Conservation (phyloP, 106 monocot species). For the Dactylorhiza incarnata region DNA sequence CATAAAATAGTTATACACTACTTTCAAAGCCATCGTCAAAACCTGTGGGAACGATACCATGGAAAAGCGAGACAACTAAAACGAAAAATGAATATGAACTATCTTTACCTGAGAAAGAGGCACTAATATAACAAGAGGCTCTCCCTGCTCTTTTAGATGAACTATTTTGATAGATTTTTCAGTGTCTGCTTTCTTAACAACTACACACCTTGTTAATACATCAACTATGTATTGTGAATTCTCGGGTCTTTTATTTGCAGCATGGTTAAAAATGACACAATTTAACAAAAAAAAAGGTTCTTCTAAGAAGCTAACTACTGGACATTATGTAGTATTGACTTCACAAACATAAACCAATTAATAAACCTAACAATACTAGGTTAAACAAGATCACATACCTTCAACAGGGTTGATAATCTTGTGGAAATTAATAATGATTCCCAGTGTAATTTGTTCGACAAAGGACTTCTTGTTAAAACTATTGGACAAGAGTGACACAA, state of each 20-base stretch:
- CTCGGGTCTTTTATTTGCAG: conserved; percentile 54
- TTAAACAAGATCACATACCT: conserved; percentile 33
- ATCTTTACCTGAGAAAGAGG: conserved; percentile 61
- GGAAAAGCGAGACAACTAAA: background rate
- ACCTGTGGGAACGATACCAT: no score
- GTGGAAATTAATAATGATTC: conserved; percentile 77
- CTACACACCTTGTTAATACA: conserved; percentile 64
- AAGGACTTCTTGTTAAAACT: conserved; percentile 27
- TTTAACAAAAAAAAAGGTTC: background rate
- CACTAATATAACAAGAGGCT: conserved; percentile 68
- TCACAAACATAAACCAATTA: background rate
- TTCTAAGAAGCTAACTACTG: background rate
- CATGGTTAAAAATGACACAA: conserved; percentile 1
- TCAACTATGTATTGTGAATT: conserved; percentile 70
- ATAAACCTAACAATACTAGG: background rate
- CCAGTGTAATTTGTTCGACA: conserved; percentile 66
- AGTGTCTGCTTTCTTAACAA: conserved; percentile 45
- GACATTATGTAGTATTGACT: background rate
- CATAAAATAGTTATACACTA: no score
- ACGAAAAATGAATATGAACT: background rate
- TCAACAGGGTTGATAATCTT: conserved; percentile 43
- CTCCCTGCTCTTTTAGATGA: conserved; percentile 63
- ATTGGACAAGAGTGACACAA: conserved; percentile 37
- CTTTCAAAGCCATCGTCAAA: no score
- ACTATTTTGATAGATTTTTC: conserved; percentile 61